Percentiles rank a stretch among this genome's conserved stretches.
Evolutionary conservation across 31 red algal species (phyloP).

Genomic region (Asparagopsis taxiformis): DNA sequence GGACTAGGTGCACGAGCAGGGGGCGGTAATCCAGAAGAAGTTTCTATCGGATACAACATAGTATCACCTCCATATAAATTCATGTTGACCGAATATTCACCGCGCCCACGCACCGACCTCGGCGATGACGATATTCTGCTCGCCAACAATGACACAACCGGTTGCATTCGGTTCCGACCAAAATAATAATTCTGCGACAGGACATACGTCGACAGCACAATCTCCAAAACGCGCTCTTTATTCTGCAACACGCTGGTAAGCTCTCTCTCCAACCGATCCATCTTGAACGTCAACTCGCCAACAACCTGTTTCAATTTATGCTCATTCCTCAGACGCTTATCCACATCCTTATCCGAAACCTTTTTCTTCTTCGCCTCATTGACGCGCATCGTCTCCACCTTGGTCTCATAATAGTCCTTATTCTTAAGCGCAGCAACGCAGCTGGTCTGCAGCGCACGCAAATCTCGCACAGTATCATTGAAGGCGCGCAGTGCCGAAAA

Average conservation of each 20-base stretch:
- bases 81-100: neutral
- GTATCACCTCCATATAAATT: too few relatives aligned
- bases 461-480: constrained; percentile 40
- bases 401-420: constrained; percentile 51
- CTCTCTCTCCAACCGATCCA: constrained; percentile 29
- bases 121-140: neutral
- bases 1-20: too few relatives aligned
- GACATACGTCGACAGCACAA: constrained; percentile 42
- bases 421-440: constrained; percentile 59
- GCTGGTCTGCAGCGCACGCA: constrained; percentile 26
- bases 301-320: constrained; percentile 41
- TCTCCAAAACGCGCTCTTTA: constrained; percentile 40
- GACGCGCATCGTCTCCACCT: constrained; percentile 51
- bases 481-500: constrained; percentile 43
- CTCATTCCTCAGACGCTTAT: constrained; percentile 52
- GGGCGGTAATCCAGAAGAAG: too few relatives aligned
- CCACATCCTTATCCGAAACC: constrained; percentile 49
- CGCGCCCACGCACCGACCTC: neutral
- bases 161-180: constrained; percentile 38
- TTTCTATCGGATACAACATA: too few relatives aligned
- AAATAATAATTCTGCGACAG: constrained; percentile 58
- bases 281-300: constrained; percentile 15
- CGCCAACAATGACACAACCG: constrained; percentile 13
- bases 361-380: constrained; percentile 41
- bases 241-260: constrained; percentile 15